Percentiles rank a stretch among this genome's conserved stretches.
Conservation (phyloP, 176 grass and related monocot species). For the Leersia perrieri region DNA sequence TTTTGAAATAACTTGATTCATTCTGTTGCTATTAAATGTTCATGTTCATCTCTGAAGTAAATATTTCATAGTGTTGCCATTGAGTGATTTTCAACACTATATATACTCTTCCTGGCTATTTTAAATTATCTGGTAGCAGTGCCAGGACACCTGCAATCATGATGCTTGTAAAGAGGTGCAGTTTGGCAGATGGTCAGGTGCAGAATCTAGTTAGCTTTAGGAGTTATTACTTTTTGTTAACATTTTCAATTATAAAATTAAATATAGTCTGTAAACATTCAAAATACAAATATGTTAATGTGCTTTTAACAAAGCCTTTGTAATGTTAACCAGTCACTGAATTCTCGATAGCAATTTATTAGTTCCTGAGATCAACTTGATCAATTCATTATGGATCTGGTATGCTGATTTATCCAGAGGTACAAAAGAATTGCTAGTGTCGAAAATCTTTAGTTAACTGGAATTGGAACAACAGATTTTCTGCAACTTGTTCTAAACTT, state of each 20-base stretch:
- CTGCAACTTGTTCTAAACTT: background rate
- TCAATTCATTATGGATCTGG: background rate
- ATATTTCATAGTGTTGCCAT: background rate
- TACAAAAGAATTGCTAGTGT: background rate
- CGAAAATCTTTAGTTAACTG: slow-evolving; percentile 11
- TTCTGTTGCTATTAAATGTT: background rate
- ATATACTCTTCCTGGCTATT: background rate
- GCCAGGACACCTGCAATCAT: too few species aligned
- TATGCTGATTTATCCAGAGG: background rate
- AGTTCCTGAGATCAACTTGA: background rate
- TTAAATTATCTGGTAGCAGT: background rate
- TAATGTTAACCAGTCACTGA: too few species aligned
- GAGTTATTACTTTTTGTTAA: background rate
- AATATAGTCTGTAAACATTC: too few species aligned
- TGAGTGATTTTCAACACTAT: background rate
- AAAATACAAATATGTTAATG: too few species aligned
- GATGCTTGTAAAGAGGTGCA: too few species aligned
- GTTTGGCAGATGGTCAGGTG: background rate
- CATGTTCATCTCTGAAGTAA: background rate
- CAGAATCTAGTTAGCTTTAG: background rate
- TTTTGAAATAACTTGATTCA: background rate
- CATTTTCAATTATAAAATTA: too few species aligned
- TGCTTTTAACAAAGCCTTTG: too few species aligned
- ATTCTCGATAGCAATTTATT: background rate
- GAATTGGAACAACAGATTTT: background rate